These are phyloP conservation scores for Salix dunnii DNA, from an alignment of 345 rosid genomes.

Conservation along the genomic window DNA sequence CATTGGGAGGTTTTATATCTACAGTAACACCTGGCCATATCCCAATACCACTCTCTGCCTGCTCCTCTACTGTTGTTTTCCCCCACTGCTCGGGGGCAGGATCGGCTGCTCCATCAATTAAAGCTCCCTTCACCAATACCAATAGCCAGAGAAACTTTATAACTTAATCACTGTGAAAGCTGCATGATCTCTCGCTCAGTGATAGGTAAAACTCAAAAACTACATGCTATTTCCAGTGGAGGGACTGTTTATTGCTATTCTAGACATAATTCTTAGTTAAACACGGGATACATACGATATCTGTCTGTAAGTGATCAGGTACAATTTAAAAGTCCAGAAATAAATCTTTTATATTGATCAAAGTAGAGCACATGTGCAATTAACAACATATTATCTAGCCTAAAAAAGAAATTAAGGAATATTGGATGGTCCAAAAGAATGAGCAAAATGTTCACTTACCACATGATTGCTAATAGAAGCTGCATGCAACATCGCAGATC, in stretches of 20 bases:
- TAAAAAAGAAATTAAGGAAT: background rate
- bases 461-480: constrained; percentile 85
- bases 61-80: constrained; percentile 80
- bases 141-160: constrained; percentile 17
- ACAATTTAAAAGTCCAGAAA: background rate
- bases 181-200: background rate
- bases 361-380: background rate
- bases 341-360: background rate
- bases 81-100: constrained; percentile 99
- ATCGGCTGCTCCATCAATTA: constrained; percentile 96
- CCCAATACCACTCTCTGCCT: constrained; percentile 80
- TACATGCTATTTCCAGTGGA: background rate
- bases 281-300: background rate
- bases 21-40: constrained; percentile 89
- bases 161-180: background rate
- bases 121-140: constrained; percentile 54
- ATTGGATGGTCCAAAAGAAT: background rate
- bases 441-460: constrained; percentile 41
- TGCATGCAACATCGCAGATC: constrained; percentile 76
- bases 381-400: background rate
- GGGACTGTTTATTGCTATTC: background rate
- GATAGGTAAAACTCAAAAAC: too few relatives aligned
- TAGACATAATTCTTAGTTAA: background rate
- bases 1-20: constrained; percentile 81
- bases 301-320: background rate